phyloP scores from a whole-genome alignment of 768 basidiomycete genomes.

The Russula vinacea region DNA sequence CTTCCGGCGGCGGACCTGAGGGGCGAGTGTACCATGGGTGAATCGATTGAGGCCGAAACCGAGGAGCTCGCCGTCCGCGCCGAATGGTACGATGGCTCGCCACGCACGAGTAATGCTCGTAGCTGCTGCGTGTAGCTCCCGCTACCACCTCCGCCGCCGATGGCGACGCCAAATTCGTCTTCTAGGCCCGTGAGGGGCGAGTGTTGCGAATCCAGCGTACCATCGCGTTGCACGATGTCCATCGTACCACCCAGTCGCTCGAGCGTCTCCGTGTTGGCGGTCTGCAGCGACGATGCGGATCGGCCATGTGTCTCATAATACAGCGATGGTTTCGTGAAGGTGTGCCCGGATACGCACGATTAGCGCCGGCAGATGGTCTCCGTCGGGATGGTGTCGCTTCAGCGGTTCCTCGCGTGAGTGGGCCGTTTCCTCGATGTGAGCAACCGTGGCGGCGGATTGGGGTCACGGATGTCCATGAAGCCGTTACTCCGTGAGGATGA shows the following conservation, averaged over 20 bases:
- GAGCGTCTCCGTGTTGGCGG: slow-evolving; percentile 66
- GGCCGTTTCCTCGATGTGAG: slow-evolving; percentile 55
- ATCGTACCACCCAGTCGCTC: slow-evolving; percentile 63
- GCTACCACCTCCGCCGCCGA: neutral
- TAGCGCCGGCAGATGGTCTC: slow-evolving; percentile 10
- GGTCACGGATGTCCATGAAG: slow-evolving; percentile 66
- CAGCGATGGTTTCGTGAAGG: slow-evolving; percentile 24
- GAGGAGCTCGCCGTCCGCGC: slow-evolving; percentile 11
- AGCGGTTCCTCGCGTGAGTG: slow-evolving; percentile 34
- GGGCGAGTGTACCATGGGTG: neutral
- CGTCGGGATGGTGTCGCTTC: slow-evolving; percentile 16
- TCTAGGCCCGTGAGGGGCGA: neutral
- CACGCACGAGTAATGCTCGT: slow-evolving; percentile 11
- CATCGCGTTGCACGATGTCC: slow-evolving; percentile 60
- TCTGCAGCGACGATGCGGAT: slow-evolving; percentile 50
- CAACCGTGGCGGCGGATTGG: slow-evolving; percentile 69
- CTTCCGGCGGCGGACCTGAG: neutral
- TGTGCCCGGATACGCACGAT: slow-evolving; percentile 14
- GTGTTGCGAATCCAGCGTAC: slow-evolving; percentile 24
- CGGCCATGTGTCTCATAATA: slow-evolving; percentile 37
- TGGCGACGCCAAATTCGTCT: slow-evolving; percentile 18
- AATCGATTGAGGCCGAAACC: slow-evolving; percentile 1
- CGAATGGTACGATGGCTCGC: slow-evolving; percentile 17
- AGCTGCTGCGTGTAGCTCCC: neutral
- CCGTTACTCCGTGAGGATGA: slow-evolving; percentile 30